These are phyloP conservation scores for Dissophora globulifera DNA, from an alignment of 192 early-diverging fungal species.

Conservation along the genomic window DNA sequence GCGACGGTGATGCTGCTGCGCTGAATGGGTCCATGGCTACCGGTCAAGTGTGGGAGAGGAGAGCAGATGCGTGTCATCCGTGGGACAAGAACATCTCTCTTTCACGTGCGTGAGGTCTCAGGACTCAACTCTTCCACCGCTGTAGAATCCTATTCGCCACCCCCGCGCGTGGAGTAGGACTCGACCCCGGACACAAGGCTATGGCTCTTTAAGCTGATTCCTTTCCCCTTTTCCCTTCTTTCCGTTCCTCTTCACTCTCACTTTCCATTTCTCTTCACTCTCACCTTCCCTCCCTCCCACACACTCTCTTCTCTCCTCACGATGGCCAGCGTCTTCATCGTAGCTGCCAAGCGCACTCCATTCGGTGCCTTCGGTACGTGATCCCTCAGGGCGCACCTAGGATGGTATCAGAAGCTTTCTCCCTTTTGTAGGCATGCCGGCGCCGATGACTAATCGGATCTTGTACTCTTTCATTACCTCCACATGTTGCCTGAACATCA, in stretches of 20 bases:
- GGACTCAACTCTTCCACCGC: constrained; percentile 1
- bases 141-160: constrained; percentile 17
- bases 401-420: not conserved
- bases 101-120: not conserved
- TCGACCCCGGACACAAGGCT: constrained; percentile 12
- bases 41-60: not conserved
- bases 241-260: not conserved
- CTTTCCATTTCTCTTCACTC: constrained; percentile 9
- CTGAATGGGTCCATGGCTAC: no score
- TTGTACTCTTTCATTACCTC: no score
- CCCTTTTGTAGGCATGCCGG: not conserved
- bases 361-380: constrained; percentile 87
- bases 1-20: no score
- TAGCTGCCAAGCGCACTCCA: constrained; percentile 85
- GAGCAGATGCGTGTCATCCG: not conserved
- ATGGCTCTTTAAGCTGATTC: no score
- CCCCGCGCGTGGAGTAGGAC: not conserved
- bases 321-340: constrained; percentile 77
- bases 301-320: constrained; percentile 14
- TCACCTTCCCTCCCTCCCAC: not conserved
- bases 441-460: constrained; percentile 26
- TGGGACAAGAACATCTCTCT: not conserved
- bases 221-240: constrained; percentile 8
- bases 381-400: no score
- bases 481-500: not conserved